phyloP scores from a whole-genome alignment of 2,329 filamentous ascomycete species.

The Penicillium paneum region DNA sequence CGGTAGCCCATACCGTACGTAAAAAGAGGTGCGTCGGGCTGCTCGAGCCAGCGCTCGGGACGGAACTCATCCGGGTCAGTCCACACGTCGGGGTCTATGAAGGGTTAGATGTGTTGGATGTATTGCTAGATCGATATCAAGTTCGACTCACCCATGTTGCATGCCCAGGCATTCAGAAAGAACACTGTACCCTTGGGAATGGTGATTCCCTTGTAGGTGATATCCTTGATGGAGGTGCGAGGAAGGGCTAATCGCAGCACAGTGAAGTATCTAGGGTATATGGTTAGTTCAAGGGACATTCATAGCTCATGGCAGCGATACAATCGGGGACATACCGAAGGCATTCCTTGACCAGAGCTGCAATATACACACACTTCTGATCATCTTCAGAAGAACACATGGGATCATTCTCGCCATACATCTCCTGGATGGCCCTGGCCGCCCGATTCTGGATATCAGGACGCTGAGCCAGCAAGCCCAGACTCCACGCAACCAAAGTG shows the following conservation, averaged over 20 bases:
- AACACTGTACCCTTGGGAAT: conserved; percentile 63
- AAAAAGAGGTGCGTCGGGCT: conserved; percentile 62
- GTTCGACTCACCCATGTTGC: conserved; percentile 60
- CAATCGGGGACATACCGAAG: conserved; percentile 44
- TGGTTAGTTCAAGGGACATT: conserved; percentile 6
- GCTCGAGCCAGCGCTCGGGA: conserved; percentile 61
- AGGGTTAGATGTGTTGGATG: not conserved
- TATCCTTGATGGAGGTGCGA: conserved; percentile 58
- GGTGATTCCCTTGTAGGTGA: conserved; percentile 55
- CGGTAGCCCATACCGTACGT: conserved; percentile 65
- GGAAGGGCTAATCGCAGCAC: conserved; percentile 63
- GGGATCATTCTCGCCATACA: conserved; percentile 52
- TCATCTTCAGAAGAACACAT: conserved; percentile 62
- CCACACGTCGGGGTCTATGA: conserved; percentile 55
- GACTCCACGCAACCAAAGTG: conserved; percentile 63
- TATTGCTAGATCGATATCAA: not conserved
- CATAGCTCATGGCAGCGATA: not conserved
- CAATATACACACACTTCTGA: conserved; percentile 61
- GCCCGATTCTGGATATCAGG: conserved; percentile 63
- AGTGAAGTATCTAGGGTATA: conserved; percentile 52
- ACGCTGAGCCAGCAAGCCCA: conserved; percentile 58
- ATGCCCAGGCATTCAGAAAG: conserved; percentile 66
- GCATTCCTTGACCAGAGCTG: conserved; percentile 62
- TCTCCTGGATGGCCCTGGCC: conserved; percentile 53
- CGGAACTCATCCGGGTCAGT: conserved; percentile 57